phyloP scores from a whole-genome alignment of 257 asterid genomes.

The Prunella vulgaris region DNA sequence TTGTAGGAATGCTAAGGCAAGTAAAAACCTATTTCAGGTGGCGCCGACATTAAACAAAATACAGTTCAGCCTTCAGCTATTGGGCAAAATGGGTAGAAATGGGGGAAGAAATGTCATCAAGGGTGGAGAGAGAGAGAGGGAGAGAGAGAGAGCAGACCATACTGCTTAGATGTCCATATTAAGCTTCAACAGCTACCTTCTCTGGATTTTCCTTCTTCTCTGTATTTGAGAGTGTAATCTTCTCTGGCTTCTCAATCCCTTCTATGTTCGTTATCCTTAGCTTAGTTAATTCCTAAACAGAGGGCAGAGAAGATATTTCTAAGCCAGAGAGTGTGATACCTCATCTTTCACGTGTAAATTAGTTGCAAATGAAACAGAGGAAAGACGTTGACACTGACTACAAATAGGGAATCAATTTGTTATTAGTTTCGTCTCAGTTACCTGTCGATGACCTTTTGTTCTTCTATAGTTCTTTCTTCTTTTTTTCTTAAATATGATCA shows the following conservation, averaged over 20 bases:
- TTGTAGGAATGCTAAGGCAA: not conserved
- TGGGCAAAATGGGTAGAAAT: constrained; percentile 8
- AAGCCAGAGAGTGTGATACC: not conserved
- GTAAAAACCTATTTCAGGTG: constrained; percentile 10
- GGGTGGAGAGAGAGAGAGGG: not conserved
- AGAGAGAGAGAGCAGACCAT: no score
- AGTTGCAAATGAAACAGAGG: not conserved
- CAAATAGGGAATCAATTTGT: no score
- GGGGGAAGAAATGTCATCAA: no score
- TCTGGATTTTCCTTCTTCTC: constrained; percentile 40
- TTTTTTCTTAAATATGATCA: constrained; percentile 91
- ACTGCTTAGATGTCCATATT: constrained; percentile 17
- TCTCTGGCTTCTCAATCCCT: constrained; percentile 72
- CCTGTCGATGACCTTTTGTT: constrained; percentile 94
- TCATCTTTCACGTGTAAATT: not conserved
- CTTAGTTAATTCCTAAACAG: constrained; percentile 73
- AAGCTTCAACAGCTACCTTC: constrained; percentile 47
- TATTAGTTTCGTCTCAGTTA: constrained; percentile 23
- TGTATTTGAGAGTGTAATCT: constrained; percentile 28
- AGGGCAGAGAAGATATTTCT: not conserved
- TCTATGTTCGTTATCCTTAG: constrained; percentile 77
- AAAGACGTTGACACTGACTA: no score
- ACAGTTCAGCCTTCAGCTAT: constrained; percentile 22
- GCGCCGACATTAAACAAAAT: not conserved
- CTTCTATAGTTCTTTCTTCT: constrained; percentile 95